These are phyloP conservation scores for Sphaerobolus stellatus DNA, from an alignment of 1,284 basidiomycete species.

Conservation along the genomic window DNA sequence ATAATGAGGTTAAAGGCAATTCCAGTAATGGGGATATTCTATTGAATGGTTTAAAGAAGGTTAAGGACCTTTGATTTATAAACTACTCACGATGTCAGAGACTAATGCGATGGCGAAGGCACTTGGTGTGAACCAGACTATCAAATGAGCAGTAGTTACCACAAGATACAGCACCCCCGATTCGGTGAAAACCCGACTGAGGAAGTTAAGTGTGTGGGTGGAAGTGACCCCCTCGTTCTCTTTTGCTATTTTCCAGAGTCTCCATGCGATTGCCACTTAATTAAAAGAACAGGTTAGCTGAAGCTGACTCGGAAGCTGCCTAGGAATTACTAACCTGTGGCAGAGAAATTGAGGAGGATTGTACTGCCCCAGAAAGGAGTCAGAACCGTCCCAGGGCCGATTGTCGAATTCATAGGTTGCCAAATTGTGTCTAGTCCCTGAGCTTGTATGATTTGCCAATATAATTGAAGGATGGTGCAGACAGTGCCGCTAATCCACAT, in stretches of 20 bases:
- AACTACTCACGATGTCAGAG: background rate
- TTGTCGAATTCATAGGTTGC: background rate
- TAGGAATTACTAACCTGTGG: background rate
- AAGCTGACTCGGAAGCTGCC: background rate
- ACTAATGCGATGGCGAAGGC: background rate
- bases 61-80: no score
- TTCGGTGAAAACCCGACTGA: background rate
- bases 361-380: background rate
- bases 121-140: background rate
- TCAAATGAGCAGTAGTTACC: background rate
- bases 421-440: background rate
- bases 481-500: background rate
- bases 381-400: background rate
- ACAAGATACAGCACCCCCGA: background rate
- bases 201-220: background rate
- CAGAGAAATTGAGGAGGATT: background rate
- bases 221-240: background rate
- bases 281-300: background rate
- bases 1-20: background rate
- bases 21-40: background rate
- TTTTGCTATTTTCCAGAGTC: background rate
- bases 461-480: background rate
- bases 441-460: background rate
- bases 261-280: background rate
- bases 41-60: no score